Evolutionary conservation across 441 rosid genomes (phyloP), one percentile per base, ranked within the genome.

Genomic region (Daphne laureola): DNA sequence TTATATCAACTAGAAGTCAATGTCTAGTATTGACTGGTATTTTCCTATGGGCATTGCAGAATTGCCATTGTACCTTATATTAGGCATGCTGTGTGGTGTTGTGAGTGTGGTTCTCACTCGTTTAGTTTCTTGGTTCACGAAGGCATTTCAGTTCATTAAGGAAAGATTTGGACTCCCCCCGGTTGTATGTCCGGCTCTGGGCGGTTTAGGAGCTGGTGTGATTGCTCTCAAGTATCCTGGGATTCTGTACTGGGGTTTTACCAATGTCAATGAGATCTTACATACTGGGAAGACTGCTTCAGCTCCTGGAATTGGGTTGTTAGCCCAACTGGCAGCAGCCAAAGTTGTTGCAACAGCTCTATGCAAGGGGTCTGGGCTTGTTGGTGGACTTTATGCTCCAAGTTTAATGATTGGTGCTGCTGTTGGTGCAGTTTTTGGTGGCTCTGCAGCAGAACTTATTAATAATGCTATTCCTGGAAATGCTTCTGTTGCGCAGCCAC

Each of bases 361-460:
- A 38, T 92, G 96, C 68, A 92, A 86, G 76, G 98, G 96, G 59
- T 88, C 96, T 64, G 95, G 95, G 61, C 95, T 88, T 69, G 96
- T 92, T 12, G 98, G 98, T 16, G 98, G 96, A 26, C 83, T 92
- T 38, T 88, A 92, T 72, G 96, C 98, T 35, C 98, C 96, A 41
- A 88, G 95, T 78, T 78, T 92, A 77, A 92, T 92, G 98, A 88
- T 92, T 68, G 96, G 98, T 58, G 95, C 98, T 60, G 95, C 98
- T 41, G 82, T 81, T 49, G 96, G 98, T 64, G 96, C 96, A 60
- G 96, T 88, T 58, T 88, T 92, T 78, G 98, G 98, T 46, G 96
- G 98, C 56, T 88, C 81, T 26, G 95, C 94, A 64, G 91, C 96
- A 36, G 84, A 81, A 73, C 61, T 89, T 56, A 84, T 92, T 61